Conservation (phyloP, 257 asterid species). For the Rehmannia glutinosa region DNA sequence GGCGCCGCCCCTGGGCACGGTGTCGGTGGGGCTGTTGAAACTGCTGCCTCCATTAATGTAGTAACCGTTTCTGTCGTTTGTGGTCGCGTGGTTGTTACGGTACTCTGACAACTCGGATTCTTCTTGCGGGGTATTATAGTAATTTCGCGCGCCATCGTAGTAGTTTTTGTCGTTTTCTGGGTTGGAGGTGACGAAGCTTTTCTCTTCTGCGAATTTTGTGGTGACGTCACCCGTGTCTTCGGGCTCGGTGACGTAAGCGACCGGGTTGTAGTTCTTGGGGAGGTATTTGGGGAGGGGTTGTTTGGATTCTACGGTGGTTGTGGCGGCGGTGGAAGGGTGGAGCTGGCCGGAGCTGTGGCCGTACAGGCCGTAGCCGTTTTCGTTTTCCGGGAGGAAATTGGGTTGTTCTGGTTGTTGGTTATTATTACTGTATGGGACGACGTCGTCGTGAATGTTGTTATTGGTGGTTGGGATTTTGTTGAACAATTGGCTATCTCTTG, state of each 20-base stretch:
- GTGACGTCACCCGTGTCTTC: conserved; percentile 24
- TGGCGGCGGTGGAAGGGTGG: conserved; percentile 44
- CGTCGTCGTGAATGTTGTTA: neutral
- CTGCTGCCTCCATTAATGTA: conserved; percentile 18
- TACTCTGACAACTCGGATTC: neutral
- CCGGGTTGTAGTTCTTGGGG: conserved; percentile 74
- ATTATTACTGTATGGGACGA: neutral
- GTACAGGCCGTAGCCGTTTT: conserved; percentile 57
- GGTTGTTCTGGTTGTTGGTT: conserved; percentile 34
- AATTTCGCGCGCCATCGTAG: neutral
- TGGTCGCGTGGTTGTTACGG: conserved; percentile 8
- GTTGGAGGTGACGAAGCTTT: conserved; percentile 18
- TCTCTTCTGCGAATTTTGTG: neutral
- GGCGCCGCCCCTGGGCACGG: conserved; percentile 4
- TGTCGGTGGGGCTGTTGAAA: conserved; percentile 23
- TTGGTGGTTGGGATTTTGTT: conserved; percentile 43
- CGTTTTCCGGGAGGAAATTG: conserved; percentile 47
- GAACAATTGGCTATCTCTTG: conserved; percentile 64
- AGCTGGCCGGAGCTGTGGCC: conserved; percentile 52
- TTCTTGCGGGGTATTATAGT: conserved; percentile 20
- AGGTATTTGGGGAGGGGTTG: conserved; percentile 31
- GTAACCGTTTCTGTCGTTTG: conserved; percentile 4
- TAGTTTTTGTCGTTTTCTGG: neutral
- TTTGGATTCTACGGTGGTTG: neutral
- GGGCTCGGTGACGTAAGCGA: conserved; percentile 49